Percentiles rank a stretch among this genome's conserved stretches.
phyloP scores from a whole-genome alignment of 805 yeast species.

The Pichia thaimueangensis region DNA sequence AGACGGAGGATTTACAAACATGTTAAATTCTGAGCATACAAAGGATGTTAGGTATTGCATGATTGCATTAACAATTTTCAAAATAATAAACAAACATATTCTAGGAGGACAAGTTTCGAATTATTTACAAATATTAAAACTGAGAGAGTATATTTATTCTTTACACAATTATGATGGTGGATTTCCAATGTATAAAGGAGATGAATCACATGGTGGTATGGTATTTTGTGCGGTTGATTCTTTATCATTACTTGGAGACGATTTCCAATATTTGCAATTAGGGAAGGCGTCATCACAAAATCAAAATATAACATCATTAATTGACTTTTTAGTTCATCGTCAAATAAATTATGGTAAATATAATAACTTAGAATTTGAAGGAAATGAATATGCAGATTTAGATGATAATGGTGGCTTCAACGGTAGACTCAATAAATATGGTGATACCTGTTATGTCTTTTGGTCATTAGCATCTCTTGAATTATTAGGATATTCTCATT shows the following conservation, averaged over 20 bases:
- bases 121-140: conserved; percentile 38
- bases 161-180: conserved; percentile 61
- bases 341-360: conserved; percentile 42
- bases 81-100: conserved; percentile 32
- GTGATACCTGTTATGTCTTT: conserved; percentile 85
- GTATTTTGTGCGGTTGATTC: conserved; percentile 78
- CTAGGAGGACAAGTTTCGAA: neutral
- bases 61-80: conserved; percentile 61
- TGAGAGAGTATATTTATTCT: conserved; percentile 34
- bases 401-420: conserved; percentile 73
- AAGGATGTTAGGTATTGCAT: conserved; percentile 69
- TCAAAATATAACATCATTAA: conserved; percentile 26
- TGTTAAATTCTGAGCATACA: conserved; percentile 37
- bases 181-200: conserved; percentile 39
- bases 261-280: no score
- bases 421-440: conserved; percentile 78
- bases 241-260: conserved; percentile 35
- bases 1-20: conserved; percentile 53
- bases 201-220: conserved; percentile 81
- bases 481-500: conserved; percentile 29
- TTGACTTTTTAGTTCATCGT: conserved; percentile 57
- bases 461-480: conserved; percentile 65
- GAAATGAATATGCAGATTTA: conserved; percentile 32
- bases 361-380: conserved; percentile 23
- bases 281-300: conserved; percentile 16